phyloP scores from a whole-genome alignment of 108 stramenopile genomes.

The Nitzschia sp. region DNA sequence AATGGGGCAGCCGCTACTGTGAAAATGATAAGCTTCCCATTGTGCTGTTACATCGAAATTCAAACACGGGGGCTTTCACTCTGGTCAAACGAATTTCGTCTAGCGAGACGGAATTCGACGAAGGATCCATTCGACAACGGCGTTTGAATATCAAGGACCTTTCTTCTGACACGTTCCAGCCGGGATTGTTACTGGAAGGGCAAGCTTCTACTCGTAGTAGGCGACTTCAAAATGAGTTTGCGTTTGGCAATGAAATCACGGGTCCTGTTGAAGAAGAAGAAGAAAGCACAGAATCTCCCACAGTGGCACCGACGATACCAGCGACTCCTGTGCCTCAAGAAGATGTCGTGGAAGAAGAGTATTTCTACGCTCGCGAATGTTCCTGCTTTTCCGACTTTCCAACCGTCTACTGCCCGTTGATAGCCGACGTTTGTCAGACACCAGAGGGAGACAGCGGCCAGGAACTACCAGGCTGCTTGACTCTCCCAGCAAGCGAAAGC shows the following conservation, averaged over 20 bases:
- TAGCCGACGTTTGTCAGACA: constrained; percentile 2
- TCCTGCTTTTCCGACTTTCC: constrained; percentile 1
- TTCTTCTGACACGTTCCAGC: background rate
- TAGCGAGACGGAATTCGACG: background rate
- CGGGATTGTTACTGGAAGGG: background rate
- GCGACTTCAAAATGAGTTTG: background rate
- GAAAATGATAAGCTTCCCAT: constrained; percentile 8
- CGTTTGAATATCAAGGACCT: background rate
- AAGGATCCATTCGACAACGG: background rate
- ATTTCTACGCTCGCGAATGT: constrained; percentile 11
- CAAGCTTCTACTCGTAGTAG: no score
- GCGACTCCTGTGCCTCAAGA: background rate
- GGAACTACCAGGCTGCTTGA: background rate
- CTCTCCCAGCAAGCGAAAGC: background rate
- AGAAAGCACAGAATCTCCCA: no score
- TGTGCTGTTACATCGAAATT: constrained; percentile 11
- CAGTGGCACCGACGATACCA: background rate
- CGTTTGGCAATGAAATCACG: background rate
- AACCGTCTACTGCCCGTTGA: constrained; percentile 9
- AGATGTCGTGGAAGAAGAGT: background rate
- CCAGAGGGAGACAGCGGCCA: background rate
- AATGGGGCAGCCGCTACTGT: background rate
- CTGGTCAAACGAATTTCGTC: background rate
- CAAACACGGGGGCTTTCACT: constrained; percentile 7
- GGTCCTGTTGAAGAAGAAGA: background rate